These are phyloP conservation scores for Eudorina sp. DNA, from an alignment of 139 green algal genomes.

Conservation along the genomic window DNA sequence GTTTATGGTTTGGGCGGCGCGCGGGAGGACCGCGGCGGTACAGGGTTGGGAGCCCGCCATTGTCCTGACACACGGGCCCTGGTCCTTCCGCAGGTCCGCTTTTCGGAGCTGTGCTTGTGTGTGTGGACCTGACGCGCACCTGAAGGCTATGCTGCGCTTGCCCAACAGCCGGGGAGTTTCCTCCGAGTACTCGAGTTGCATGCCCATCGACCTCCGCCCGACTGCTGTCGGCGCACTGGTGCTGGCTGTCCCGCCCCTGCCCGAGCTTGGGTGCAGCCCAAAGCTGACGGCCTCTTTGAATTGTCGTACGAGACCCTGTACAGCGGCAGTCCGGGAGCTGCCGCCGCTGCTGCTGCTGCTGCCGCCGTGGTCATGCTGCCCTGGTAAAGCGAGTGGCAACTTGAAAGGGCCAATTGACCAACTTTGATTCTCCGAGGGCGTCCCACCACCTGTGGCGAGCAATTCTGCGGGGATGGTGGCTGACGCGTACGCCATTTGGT, in stretches of 20 bases:
- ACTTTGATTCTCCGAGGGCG: not conserved
- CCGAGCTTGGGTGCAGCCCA: not conserved
- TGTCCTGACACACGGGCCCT: too few species aligned
- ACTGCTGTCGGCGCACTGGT: not conserved
- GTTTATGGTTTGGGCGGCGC: not conserved
- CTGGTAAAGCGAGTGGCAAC: not conserved
- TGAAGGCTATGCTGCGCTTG: conserved; percentile 22
- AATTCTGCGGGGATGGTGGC: not conserved
- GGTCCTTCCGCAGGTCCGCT: too few species aligned
- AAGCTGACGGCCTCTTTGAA: not conserved
- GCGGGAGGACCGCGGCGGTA: too few species aligned
- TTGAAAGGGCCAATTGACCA: conserved; percentile 30
- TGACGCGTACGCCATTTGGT: not conserved
- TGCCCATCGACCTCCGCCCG: not conserved
- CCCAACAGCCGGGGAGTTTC: conserved; percentile 17
- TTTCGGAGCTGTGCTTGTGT: too few species aligned
- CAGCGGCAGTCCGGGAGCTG: not conserved
- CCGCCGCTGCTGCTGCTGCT: not conserved
- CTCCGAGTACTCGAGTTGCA: conserved; percentile 4
- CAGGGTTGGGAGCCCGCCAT: too few species aligned
- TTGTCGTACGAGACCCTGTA: not conserved
- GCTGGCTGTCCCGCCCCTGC: conserved; percentile 15
- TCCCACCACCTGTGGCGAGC: not conserved
- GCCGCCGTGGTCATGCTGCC: not conserved
- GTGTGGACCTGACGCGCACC: not conserved